Evolutionary conservation across 129 eudicot genomes (phyloP), one percentile per base, ranked within the genome.

Genomic region (Helichrysum umbraculigerum): DNA sequence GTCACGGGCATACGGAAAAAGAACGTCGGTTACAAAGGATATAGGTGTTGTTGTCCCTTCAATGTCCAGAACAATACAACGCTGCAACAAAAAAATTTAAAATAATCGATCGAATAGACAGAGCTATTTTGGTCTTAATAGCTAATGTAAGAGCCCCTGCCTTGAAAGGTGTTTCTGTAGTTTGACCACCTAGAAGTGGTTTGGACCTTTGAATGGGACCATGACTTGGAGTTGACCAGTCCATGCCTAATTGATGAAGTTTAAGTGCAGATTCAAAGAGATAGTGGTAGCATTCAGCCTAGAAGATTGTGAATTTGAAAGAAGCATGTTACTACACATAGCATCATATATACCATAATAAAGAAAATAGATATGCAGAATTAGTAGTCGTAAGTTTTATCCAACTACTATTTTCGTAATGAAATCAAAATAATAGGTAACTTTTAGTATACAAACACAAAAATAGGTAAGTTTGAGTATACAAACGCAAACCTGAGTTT

Each of bases 41-140:
- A 95, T 95, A 11, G 96, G 99, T 28, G 99, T 95, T 10, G 97
- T 91, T 51, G 99, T 95, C 64, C 97, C 99, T 86, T 95, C 99
- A 74, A 95, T 95, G 76, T 95, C 99, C 52, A 95, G 92, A 77
- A 94, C 94, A 82, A 94, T 83, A 86, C 94, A 94, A 3, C 83
- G 90, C 96, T 91, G 88, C 82, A 88, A 68, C 68, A 66, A 2
- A 70, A 70, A 60, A 28, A 2, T 76, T 35, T 66, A 37, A 42
- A 30, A 62, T 8, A 16, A 22, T 66, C 19, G 78, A 59, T 83
- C 67, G 77, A 88, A 90, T 34, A 64, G 74, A 19, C 66, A 7
- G 1, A 14, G 84, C 62, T 39, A 84, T 76, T 63, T 81, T 81
- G 62, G 60, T 62, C 25, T 63, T 79, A 61, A 57, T 63, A 66